Evolutionary conservation across 2,329 filamentous ascomycete genomes (phyloP).

Genomic region (Mollisia scopiformis): DNA sequence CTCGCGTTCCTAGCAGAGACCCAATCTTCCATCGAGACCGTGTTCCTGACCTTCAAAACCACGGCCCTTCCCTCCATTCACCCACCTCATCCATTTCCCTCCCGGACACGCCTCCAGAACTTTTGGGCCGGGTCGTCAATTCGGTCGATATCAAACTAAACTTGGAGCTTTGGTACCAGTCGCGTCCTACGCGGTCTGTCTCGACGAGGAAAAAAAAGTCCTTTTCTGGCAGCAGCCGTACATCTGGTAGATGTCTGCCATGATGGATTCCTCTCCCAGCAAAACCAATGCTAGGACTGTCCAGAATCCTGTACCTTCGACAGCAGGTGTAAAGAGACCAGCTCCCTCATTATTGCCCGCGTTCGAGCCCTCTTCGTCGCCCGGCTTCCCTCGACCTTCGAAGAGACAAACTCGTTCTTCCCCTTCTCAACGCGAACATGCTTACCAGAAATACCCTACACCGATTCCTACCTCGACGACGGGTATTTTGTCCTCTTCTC

Average conservation of each 20-base stretch:
- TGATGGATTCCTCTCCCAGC: slow-evolving; percentile 40
- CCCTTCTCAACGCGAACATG: slow-evolving; percentile 39
- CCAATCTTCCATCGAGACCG: slow-evolving; percentile 29
- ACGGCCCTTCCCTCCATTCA: slow-evolving; percentile 18
- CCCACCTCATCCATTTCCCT: slow-evolving; percentile 9
- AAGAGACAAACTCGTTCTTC: slow-evolving; percentile 66
- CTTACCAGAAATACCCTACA: slow-evolving; percentile 75
- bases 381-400: slow-evolving; percentile 66
- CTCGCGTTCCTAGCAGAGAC: slow-evolving; percentile 21
- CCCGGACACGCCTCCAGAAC: slow-evolving; percentile 11
- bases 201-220: slow-evolving; percentile 25
- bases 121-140: slow-evolving; percentile 6
- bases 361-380: slow-evolving; percentile 82
- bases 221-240: slow-evolving; percentile 11
- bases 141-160: slow-evolving; percentile 23
- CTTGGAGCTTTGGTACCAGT: slow-evolving; percentile 18
- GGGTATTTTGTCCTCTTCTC: slow-evolving; percentile 86
- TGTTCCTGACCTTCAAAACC: slow-evolving; percentile 33
- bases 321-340: slow-evolving; percentile 59
- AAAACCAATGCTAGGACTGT: slow-evolving; percentile 36
- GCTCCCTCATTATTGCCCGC: slow-evolving; percentile 73
- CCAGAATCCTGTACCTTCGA: slow-evolving; percentile 28
- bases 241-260: slow-evolving; percentile 27
- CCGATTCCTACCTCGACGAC: slow-evolving; percentile 94
- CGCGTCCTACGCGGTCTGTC: slow-evolving; percentile 24